phyloP scores from a whole-genome alignment of 2,329 filamentous ascomycete species.

The Colletotrichum liaoningense region DNA sequence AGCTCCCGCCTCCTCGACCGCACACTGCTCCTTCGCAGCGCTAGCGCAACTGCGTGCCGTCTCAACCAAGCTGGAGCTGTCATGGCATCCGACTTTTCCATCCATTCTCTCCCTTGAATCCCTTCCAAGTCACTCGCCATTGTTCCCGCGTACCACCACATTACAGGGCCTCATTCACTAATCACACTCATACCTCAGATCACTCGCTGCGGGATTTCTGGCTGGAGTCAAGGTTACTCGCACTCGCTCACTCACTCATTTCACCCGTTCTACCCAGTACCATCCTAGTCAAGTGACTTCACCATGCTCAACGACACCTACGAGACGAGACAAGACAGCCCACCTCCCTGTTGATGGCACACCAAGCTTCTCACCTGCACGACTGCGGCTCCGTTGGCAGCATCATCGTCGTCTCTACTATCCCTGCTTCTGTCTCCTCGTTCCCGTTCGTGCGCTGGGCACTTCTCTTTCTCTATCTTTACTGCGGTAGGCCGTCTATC shows the following conservation, averaged over 20 bases:
- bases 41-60: background rate
- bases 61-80: background rate
- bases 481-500: conserved; percentile 24
- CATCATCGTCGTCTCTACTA: conserved; percentile 11
- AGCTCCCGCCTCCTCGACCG: conserved; percentile 38
- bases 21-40: conserved; percentile 16
- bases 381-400: conserved; percentile 23
- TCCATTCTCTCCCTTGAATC: background rate
- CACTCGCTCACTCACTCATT: background rate
- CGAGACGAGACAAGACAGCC: background rate
- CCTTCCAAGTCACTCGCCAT: background rate
- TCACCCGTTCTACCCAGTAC: background rate
- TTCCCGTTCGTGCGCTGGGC: background rate
- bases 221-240: background rate
- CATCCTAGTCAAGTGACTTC: conserved; percentile 9
- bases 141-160: background rate
- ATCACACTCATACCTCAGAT: background rate
- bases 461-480: background rate
- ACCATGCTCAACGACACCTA: background rate
- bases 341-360: background rate
- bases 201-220: background rate
- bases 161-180: background rate
- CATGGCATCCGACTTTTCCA: conserved; percentile 17
- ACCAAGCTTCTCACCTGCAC: background rate
- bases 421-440: background rate